phyloP scores from a whole-genome alignment of 176 grass and related monocot species.

The Oryza glumipatula region DNA sequence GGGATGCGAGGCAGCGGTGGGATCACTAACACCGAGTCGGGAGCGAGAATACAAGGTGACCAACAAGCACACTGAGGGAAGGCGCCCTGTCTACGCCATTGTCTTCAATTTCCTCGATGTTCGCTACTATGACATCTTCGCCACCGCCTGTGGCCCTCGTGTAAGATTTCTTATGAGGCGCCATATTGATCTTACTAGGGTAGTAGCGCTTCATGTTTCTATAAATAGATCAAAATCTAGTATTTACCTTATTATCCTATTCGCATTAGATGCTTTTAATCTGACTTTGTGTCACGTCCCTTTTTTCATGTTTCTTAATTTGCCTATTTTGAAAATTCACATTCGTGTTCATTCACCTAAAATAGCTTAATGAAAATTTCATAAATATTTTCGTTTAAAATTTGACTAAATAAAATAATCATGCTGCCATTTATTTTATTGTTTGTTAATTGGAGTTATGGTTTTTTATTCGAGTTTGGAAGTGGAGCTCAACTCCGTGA shows the following conservation, averaged over 20 bases:
- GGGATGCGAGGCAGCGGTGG: slow-evolving; percentile 69
- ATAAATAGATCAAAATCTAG: not conserved
- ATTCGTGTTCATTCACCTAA: no score
- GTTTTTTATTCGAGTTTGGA: no score
- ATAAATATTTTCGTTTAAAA: no score
- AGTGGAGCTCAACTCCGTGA: no score
- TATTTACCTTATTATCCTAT: not conserved
- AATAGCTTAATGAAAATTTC: no score
- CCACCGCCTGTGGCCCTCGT: slow-evolving; percentile 71
- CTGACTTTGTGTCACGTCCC: not conserved
- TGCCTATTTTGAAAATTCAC: no score
- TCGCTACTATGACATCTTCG: slow-evolving; percentile 86
- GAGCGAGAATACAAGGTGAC: slow-evolving; percentile 74
- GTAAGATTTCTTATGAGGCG: slow-evolving; percentile 19
- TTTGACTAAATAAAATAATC: no score
- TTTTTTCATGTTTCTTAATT: no score
- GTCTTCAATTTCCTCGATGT: slow-evolving; percentile 92
- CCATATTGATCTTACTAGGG: not conserved
- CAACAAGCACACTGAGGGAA: slow-evolving; percentile 77
- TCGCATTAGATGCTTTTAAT: not conserved
- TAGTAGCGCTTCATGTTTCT: not conserved
- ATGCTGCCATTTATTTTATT: no score
- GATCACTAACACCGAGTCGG: slow-evolving; percentile 58
- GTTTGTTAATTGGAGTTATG: no score
- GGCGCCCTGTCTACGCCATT: slow-evolving; percentile 83